phyloP scores from a whole-genome alignment of 129 eudicot genomes.

The Escallonia herrerae region DNA sequence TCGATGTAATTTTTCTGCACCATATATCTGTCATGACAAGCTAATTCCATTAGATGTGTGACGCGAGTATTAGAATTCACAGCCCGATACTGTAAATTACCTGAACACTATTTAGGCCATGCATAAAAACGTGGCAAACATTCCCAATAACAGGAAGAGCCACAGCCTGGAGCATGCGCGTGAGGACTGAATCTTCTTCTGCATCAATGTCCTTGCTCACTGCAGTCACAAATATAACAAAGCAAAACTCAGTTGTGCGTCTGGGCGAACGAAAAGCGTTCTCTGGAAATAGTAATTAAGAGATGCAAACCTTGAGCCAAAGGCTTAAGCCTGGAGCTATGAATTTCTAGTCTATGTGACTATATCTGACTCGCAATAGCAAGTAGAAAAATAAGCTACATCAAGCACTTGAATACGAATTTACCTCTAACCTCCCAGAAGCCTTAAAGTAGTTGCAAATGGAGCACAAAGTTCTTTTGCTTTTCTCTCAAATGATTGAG shows the following conservation, averaged over 20 bases:
- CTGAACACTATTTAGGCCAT: constrained; percentile 74
- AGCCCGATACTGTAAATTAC: constrained; percentile 10
- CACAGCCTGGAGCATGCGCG: constrained; percentile 66
- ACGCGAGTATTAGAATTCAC: neutral
- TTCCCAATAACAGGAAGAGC: constrained; percentile 80
- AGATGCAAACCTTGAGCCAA: neutral
- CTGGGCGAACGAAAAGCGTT: neutral
- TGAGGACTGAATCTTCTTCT: constrained; percentile 59
- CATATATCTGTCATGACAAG: constrained; percentile 45
- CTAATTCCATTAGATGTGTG: neutral
- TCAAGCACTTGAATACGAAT: constrained; percentile 1
- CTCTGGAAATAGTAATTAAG: neutral
- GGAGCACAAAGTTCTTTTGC: too few relatives aligned
- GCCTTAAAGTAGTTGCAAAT: too few relatives aligned
- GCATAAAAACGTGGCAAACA: constrained; percentile 90
- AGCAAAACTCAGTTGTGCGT: neutral
- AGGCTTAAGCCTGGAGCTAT: constrained; percentile 4
- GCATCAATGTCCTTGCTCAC: constrained; percentile 45
- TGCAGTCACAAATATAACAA: constrained; percentile 10
- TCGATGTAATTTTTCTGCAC: constrained; percentile 59
- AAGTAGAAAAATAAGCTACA: constrained; percentile 5
- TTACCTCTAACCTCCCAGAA: neutral
- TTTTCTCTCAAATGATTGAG: too few relatives aligned
- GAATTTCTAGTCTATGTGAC: constrained; percentile 9
- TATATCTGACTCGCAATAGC: constrained; percentile 1